phyloP scores from a whole-genome alignment of 306 rosid species.

The Acacia crassicarpa region DNA sequence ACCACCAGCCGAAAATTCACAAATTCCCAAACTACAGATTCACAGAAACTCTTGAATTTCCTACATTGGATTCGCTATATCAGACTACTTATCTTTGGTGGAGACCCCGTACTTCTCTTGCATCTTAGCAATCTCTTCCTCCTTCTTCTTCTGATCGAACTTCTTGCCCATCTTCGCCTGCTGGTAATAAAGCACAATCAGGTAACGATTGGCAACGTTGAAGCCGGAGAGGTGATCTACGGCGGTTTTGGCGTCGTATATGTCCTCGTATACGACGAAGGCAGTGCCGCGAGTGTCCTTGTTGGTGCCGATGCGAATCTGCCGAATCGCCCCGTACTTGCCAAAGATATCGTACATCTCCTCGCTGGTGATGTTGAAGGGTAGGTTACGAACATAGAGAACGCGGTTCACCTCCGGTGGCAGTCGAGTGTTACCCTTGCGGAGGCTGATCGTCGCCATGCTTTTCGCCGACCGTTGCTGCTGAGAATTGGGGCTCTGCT shows the following conservation, averaged over 20 bases:
- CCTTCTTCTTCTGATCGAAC: slow-evolving; percentile 91
- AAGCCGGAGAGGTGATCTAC: slow-evolving; percentile 96
- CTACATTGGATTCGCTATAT: background rate
- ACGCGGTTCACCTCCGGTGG: slow-evolving; percentile 98
- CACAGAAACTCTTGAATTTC: slow-evolving; percentile 20
- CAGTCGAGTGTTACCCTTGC: slow-evolving; percentile 86
- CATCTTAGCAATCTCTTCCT: slow-evolving; percentile 80
- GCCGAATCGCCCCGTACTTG: slow-evolving; percentile 95
- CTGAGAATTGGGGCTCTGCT: background rate
- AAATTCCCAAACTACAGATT: slow-evolving; percentile 19
- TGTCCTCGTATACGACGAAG: slow-evolving; percentile 95
- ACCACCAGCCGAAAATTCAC: background rate
- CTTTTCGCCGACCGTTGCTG: background rate
- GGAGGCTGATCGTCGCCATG: slow-evolving; percentile 85
- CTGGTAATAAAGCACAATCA: slow-evolving; percentile 90
- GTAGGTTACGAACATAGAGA: slow-evolving; percentile 83
- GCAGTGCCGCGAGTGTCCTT: slow-evolving; percentile 99
- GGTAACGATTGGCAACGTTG: slow-evolving; percentile 90
- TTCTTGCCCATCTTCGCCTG: slow-evolving; percentile 98
- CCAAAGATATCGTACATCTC: slow-evolving; percentile 99
- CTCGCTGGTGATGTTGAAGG: slow-evolving; percentile 94
- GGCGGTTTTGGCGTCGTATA: slow-evolving; percentile 97
- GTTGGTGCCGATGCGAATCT: slow-evolving; percentile 87
- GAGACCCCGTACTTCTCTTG: slow-evolving; percentile 92
- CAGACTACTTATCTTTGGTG: slow-evolving; percentile 76